A percentile compares a stretch with the other conserved stretches of the same genome.
Evolutionary conservation across 768 basidiomycete genomes (phyloP).

Genomic region (Agaricus bisporus): DNA sequence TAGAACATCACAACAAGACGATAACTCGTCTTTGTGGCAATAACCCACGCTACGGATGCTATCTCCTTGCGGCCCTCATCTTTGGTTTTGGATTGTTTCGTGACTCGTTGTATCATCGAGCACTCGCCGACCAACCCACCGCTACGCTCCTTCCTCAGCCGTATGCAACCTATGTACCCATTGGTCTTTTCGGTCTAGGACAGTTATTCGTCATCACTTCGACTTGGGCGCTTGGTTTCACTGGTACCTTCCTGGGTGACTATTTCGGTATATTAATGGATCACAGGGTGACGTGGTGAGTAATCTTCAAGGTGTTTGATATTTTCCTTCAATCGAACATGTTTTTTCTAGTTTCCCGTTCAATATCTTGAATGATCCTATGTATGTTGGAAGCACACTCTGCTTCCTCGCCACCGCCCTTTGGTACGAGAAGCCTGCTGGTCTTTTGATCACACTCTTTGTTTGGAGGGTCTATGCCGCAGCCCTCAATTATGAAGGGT

Average conservation of each 20-base stretch:
- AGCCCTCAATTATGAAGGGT: constrained; percentile 90
- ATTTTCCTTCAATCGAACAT: background rate
- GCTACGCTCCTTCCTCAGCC: constrained; percentile 60
- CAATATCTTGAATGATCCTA: constrained; percentile 87
- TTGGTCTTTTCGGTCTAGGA: constrained; percentile 59
- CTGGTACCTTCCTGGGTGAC: constrained; percentile 87
- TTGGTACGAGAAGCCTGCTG: constrained; percentile 86
- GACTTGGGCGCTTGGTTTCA: constrained; percentile 87
- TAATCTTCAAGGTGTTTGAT: background rate
- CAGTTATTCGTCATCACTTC: constrained; percentile 84
- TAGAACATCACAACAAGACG: constrained; percentile 75
- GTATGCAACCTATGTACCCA: constrained; percentile 52
- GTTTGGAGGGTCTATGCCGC: constrained; percentile 82
- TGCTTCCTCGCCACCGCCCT: constrained; percentile 83
- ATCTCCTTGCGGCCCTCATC: constrained; percentile 79
- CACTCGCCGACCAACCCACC: constrained; percentile 72
- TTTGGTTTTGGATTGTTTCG: constrained; percentile 82
- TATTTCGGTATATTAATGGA: constrained; percentile 89
- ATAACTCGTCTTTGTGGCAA: constrained; percentile 82
- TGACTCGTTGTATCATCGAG: constrained; percentile 74
- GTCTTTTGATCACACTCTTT: constrained; percentile 71
- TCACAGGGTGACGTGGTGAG: constrained; percentile 73
- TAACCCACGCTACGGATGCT: constrained; percentile 71
- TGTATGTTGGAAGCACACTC: constrained; percentile 96
- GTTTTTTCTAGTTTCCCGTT: constrained; percentile 69